Conservation (phyloP, 257 asterid genomes). For the Prunella vulgaris region DNA sequence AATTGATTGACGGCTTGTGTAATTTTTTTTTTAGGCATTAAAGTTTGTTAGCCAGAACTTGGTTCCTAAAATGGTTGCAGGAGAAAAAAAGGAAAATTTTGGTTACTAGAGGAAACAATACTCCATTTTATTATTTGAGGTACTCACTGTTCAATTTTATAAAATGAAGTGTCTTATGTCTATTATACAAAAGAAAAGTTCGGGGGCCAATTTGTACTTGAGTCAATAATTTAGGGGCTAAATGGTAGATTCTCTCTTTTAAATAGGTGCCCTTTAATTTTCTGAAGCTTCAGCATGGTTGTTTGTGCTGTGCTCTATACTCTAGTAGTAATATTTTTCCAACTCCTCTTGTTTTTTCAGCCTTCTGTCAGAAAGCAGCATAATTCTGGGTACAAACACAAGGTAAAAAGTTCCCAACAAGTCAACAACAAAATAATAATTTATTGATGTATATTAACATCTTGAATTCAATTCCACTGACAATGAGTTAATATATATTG, state of each 20-base stretch:
- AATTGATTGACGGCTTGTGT: background rate
- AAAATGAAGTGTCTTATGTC: background rate
- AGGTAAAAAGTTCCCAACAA: constrained; percentile 32
- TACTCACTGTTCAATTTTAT: background rate
- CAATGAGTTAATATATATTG: background rate
- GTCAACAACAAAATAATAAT: background rate
- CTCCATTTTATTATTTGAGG: background rate
- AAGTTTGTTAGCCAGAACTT: background rate
- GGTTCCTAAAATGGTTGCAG: background rate
- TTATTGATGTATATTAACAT: background rate
- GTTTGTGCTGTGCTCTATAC: background rate
- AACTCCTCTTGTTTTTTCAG: constrained; percentile 28
- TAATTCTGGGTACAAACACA: constrained; percentile 67
- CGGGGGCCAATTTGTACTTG: background rate
- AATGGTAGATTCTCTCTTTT: background rate
- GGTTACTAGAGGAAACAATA: background rate
- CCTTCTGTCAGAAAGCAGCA: constrained; percentile 73
- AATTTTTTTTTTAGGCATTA: background rate
- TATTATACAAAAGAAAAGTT: background rate
- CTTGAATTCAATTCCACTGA: background rate
- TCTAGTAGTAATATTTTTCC: background rate
- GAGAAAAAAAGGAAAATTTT: no score
- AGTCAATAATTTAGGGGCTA: background rate
- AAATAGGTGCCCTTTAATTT: background rate
- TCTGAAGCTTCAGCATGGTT: background rate